Conservation (phyloP, 768 basidiomycete genomes). For the Kondoa subrosea region DNA sequence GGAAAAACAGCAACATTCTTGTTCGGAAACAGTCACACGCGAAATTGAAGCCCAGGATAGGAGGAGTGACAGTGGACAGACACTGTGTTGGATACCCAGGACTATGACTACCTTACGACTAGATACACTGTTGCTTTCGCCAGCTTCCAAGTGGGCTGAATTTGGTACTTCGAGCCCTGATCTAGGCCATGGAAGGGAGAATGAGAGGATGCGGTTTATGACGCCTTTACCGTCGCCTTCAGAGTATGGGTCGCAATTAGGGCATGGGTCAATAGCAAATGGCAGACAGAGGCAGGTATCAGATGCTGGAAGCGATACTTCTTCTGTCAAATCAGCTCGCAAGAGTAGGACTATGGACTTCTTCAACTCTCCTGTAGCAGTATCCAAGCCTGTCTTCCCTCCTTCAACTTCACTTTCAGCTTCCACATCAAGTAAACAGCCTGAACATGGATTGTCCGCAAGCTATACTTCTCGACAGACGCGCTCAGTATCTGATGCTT, state of each 20-base stretch:
- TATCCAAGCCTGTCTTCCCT: not conserved
- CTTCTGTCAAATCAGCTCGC: not conserved
- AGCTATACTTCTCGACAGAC: not conserved
- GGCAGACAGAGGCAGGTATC: not conserved
- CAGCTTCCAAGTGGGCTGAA: not conserved
- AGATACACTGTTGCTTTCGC: not conserved
- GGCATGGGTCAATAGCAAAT: not conserved
- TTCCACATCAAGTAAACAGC: not conserved
- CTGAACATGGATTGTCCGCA: not conserved
- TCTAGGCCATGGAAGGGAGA: not conserved
- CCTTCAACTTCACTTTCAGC: not conserved
- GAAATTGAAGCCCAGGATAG: no score
- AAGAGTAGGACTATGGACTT: constrained; percentile 1
- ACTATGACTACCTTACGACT: not conserved
- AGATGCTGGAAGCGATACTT: not conserved
- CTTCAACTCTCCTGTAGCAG: not conserved
- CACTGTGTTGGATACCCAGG: no score
- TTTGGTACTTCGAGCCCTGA: not conserved
- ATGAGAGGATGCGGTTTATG: not conserved
- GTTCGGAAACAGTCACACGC: constrained; percentile 1
- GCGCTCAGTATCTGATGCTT: not conserved
- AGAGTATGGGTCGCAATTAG: not conserved
- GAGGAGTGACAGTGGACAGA: no score
- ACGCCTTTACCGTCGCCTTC: constrained; percentile 6
- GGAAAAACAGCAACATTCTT: not conserved